Percentiles rank a stretch among this genome's conserved stretches.
Evolutionary conservation across 768 basidiomycete genomes (phyloP).

Genomic region (Rhizopogon vulgaris): DNA sequence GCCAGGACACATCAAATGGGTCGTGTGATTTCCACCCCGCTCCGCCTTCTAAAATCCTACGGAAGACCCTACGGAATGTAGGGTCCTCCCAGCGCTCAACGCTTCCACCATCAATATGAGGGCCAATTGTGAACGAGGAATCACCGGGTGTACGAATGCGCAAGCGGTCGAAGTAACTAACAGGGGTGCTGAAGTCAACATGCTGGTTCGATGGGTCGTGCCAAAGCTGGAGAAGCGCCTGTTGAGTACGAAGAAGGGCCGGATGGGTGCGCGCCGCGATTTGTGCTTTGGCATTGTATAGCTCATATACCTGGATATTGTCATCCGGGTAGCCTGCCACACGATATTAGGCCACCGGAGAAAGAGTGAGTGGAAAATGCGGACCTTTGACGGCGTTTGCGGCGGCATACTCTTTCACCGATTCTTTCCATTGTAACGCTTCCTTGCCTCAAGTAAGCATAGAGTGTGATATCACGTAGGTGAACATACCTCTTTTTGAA

Average conservation of each 20-base stretch:
- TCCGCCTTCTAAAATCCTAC: constrained; percentile 38
- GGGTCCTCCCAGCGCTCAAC: constrained; percentile 54
- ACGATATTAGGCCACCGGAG: background rate
- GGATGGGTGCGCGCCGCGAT: constrained; percentile 65
- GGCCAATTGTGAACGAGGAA: constrained; percentile 56
- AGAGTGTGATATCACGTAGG: constrained; percentile 11
- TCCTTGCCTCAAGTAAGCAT: constrained; percentile 30
- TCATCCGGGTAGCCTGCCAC: constrained; percentile 55
- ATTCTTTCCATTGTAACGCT: constrained; percentile 53
- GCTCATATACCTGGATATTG: constrained; percentile 66
- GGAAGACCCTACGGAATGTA: constrained; percentile 33
- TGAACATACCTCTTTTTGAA: constrained; percentile 42
- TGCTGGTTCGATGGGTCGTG: constrained; percentile 34
- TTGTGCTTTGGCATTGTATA: constrained; percentile 65
- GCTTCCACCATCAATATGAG: constrained; percentile 50
- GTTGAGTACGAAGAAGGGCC: constrained; percentile 49
- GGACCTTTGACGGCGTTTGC: constrained; percentile 49
- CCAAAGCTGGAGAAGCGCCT: constrained; percentile 54
- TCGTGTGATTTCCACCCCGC: constrained; percentile 42
- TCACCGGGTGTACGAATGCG: constrained; percentile 72
- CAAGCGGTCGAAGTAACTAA: constrained; percentile 76
- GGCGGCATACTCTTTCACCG: constrained; percentile 48
- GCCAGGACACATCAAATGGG: constrained; percentile 40
- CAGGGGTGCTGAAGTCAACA: constrained; percentile 47
- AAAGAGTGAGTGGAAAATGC: background rate